phyloP scores from a whole-genome alignment of 202 grass and related monocot genomes.

The Bolboschoenoplectus hybrid region DNA sequence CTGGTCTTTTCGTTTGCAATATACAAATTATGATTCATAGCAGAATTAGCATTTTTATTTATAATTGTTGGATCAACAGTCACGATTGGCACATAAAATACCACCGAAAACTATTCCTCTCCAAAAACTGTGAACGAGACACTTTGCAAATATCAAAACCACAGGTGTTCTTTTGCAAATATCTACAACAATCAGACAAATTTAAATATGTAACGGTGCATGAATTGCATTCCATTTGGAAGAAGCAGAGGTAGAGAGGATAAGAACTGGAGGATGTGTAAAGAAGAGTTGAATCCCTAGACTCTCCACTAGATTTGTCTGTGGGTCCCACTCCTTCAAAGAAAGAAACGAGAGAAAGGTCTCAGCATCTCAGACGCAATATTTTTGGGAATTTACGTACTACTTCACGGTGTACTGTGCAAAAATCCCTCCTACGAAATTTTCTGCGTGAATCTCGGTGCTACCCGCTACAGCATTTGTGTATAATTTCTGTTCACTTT shows the following conservation, averaged over 20 bases:
- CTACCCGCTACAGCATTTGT: no score
- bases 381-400: neutral
- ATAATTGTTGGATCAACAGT: no score
- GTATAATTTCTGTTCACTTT: no score
- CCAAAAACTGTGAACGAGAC: neutral
- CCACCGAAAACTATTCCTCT: neutral
- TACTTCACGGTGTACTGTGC: no score
- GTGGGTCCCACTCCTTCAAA: constrained; percentile 8
- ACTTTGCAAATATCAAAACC: neutral
- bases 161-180: no score
- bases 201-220: neutral
- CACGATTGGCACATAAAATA: neutral
- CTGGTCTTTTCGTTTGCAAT: no score
- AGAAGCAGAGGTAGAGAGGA: neutral
- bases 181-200: neutral
- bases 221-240: neutral
- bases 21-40: no score
- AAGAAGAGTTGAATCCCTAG: constrained; percentile 20
- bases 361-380: neutral
- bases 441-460: no score
- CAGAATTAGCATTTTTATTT: no score
- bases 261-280: constrained; percentile 38
- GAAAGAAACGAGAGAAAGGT: neutral
- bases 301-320: constrained; percentile 24
- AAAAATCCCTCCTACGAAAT: no score